Base-by-base conservation (phyloP, 2,329 filamentous ascomycete species). In the Penicillium sp. region DNA sequence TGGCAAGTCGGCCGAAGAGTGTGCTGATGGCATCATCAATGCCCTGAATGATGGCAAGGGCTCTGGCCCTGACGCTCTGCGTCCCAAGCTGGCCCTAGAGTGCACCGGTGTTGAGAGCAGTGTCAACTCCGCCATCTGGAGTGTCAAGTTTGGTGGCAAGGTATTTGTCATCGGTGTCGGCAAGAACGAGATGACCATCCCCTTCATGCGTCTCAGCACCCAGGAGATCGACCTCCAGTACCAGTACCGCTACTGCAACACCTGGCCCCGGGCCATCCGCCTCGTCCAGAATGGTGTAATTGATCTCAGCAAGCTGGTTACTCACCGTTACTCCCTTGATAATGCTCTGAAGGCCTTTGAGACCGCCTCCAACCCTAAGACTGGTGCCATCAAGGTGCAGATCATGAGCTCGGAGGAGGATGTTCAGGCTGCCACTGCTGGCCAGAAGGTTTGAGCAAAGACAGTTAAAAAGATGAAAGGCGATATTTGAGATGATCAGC, bases 111-210 rank as follows among this genome's bases (percentile, higher is more conserved):
- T 96, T 14, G 92, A 97, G 79, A 90, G 86, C 76, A 92, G 88
- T 72, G 89, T 97, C 67, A 84, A 85, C 6, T 82, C 89, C 27
- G 91, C 91, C 49, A 93, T 97, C 71, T 94, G 92, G 83, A 87
- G 90, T 9, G 84, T 89, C 71, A 95, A 93, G 77, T 97, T 97
- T 68, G 94, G 93, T 61, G 93, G 94, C 66, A 96, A 95, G 76
- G 93, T 97, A 50, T 97, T 97, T 70, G 88, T 97, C 60, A 95
- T 97, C 62, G 93, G 93, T 38, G 92, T 97, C 2, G 94, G 93
- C 62, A 93, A 89, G 81, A 92, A 94, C 72, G 90, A 97, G 79
- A 94, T 97, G 79, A 91, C 84, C 75, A 88, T 97, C 60, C 93
- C 93, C 27, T 97, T 97, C 74, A 97, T 97, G 93, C 80, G 91